Evolutionary conservation across 2,329 filamentous ascomycete genomes (phyloP).

Genomic region (Alternaria ventricosa): DNA sequence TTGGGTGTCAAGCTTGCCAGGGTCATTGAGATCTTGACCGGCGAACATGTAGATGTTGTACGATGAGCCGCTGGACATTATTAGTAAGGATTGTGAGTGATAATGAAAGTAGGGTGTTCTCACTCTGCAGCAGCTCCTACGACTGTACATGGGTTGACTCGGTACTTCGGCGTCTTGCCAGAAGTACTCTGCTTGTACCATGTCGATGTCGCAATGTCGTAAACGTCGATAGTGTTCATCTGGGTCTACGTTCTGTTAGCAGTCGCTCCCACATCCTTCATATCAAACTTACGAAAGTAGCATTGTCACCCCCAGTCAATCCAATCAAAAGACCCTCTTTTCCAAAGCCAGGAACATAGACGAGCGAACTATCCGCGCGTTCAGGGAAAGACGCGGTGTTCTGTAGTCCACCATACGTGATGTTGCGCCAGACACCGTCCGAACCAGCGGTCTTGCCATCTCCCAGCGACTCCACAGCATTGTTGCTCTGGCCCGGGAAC

Average conservation of each 20-base stretch:
- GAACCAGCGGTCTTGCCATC: constrained; percentile 63
- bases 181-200: constrained; percentile 79
- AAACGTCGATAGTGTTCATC: constrained; percentile 81
- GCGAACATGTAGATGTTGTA: constrained; percentile 82
- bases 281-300: constrained; percentile 69
- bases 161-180: constrained; percentile 64
- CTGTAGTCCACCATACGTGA: constrained; percentile 74
- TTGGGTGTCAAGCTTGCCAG: constrained; percentile 61
- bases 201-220: constrained; percentile 71
- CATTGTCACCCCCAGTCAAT: constrained; percentile 74
- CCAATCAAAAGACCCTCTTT: constrained; percentile 77
- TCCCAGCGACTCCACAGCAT: constrained; percentile 64
- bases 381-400: constrained; percentile 71
- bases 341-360: constrained; percentile 80
- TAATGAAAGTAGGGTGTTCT: constrained; percentile 3
- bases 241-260: constrained; percentile 53
- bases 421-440: constrained; percentile 73
- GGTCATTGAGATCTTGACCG: constrained; percentile 74
- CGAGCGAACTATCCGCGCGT: constrained; percentile 73
- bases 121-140: constrained; percentile 72
- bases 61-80: constrained; percentile 63
- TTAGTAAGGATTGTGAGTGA: constrained; percentile 7
- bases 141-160: constrained; percentile 73
- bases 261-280: no score
- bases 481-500: constrained; percentile 72